phyloP scores from a whole-genome alignment of 345 rosid species.

The Iberis pinnata region DNA sequence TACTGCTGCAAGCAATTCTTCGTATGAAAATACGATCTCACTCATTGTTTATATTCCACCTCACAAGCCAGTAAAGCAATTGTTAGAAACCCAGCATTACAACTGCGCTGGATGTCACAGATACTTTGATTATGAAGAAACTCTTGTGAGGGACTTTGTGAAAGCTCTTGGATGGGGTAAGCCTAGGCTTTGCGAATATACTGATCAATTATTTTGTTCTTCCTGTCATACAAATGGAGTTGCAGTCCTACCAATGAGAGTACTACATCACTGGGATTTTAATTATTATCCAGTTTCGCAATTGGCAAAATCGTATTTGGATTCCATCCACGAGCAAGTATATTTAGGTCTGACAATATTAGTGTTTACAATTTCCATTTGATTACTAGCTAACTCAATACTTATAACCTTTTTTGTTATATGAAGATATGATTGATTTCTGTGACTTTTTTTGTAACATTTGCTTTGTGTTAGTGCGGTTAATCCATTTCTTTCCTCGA shows the following conservation, averaged over 20 bases:
- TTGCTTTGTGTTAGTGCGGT: constrained; percentile 96
- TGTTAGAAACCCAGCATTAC: constrained; percentile 81
- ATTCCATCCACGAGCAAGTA: constrained; percentile 91
- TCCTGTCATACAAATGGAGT: constrained; percentile 80
- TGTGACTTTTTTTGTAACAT: constrained; percentile 51
- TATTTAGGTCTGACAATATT: background rate
- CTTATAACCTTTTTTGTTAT: constrained; percentile 3
- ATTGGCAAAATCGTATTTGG: constrained; percentile 86
- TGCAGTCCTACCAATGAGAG: constrained; percentile 86
- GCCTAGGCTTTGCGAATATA: constrained; percentile 85
- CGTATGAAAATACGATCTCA: constrained; percentile 78
- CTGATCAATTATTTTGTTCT: constrained; percentile 85
- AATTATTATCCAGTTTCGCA: constrained; percentile 70
- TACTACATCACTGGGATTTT: constrained; percentile 92
- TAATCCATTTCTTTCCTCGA: constrained; percentile 79
- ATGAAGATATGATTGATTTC: constrained; percentile 14
- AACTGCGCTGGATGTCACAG: constrained; percentile 87
- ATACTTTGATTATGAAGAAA: constrained; percentile 72
- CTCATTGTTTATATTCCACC: constrained; percentile 67
- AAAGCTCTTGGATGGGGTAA: constrained; percentile 87
- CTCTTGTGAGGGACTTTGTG: constrained; percentile 61
- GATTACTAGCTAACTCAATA: constrained; percentile 2
- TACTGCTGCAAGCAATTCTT: constrained; percentile 35
- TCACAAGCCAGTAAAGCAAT: constrained; percentile 59
- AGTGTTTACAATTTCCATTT: background rate